Percentiles rank a stretch among this genome's conserved stretches.
Conservation (phyloP, 225 moss, liverwort and hornwort species). For the Marchantia polymorpha region DNA sequence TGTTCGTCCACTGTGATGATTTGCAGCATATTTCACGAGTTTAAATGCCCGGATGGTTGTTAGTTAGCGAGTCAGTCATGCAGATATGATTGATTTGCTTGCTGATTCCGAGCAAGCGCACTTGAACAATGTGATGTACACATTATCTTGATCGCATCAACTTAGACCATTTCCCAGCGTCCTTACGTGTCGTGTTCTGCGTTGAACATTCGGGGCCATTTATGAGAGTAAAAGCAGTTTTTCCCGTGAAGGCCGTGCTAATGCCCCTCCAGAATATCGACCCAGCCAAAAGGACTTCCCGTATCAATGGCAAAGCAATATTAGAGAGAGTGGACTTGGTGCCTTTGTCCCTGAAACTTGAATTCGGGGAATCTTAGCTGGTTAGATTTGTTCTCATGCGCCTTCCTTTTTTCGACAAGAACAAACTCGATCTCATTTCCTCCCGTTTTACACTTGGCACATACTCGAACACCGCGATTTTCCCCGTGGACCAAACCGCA, state of each 20-base stretch:
- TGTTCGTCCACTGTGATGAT: background rate
- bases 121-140: background rate
- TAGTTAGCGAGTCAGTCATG: background rate
- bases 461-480: no score
- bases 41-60: background rate
- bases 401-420: background rate
- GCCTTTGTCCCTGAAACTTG: background rate
- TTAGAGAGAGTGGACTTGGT: background rate
- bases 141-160: background rate
- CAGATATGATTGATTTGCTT: background rate
- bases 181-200: background rate
- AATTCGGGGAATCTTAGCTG: background rate
- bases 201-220: background rate
- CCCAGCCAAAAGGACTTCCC: background rate
- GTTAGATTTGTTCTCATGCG: background rate
- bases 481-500: no score
- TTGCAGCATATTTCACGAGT: background rate
- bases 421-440: no score
- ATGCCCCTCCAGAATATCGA: background rate
- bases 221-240: background rate
- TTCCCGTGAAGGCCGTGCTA: background rate
- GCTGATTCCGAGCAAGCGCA: background rate
- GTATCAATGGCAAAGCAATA: background rate
- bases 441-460: no score
- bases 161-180: background rate